These are phyloP conservation scores for Anthracocystis panici-leucophaei DNA, from an alignment of 1,284 basidiomycete genomes.

Conservation along the genomic window DNA sequence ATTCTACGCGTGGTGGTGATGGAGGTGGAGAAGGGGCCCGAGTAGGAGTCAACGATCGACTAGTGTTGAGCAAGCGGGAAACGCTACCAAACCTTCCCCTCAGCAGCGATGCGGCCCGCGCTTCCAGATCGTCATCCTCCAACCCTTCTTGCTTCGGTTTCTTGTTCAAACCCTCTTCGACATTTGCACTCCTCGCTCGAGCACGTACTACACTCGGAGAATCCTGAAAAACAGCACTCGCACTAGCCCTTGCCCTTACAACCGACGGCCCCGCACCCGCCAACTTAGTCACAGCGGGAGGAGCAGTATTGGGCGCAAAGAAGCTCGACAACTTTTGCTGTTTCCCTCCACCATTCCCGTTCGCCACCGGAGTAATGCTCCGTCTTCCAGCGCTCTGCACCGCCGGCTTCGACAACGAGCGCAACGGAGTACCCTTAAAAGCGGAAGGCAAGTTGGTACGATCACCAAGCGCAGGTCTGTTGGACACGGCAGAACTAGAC, in stretches of 20 bases:
- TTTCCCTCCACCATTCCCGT: conserved; percentile 4
- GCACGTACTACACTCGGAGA: conserved; percentile 20
- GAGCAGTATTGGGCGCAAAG: conserved; percentile 35
- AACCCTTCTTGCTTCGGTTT: background rate
- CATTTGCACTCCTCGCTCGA: background rate
- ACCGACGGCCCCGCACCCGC: background rate
- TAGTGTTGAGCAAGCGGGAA: conserved; percentile 27
- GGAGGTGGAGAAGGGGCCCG: conserved; percentile 4
- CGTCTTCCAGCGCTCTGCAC: conserved; percentile 2
- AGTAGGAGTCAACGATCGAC: conserved; percentile 16
- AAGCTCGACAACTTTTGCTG: conserved; percentile 42
- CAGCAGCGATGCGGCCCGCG: conserved; percentile 32
- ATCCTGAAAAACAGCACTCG: conserved; percentile 1
- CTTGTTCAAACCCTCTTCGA: background rate
- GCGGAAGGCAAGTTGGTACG: conserved; percentile 25
- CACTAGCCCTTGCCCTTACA: background rate
- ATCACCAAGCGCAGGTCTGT: conserved; percentile 17
- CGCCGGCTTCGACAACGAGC: conserved; percentile 1
- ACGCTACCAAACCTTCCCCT: conserved; percentile 40
- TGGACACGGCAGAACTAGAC: conserved; percentile 17
- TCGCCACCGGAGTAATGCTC: conserved; percentile 2
- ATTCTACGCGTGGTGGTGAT: background rate
- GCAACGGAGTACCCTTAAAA: conserved; percentile 7
- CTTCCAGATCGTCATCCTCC: conserved; percentile 36
- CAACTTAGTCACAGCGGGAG: conserved; percentile 4